These are phyloP conservation scores for Aspergillus sp. DNA, from an alignment of 2,329 filamentous ascomycete genomes.

Conservation along the genomic window DNA sequence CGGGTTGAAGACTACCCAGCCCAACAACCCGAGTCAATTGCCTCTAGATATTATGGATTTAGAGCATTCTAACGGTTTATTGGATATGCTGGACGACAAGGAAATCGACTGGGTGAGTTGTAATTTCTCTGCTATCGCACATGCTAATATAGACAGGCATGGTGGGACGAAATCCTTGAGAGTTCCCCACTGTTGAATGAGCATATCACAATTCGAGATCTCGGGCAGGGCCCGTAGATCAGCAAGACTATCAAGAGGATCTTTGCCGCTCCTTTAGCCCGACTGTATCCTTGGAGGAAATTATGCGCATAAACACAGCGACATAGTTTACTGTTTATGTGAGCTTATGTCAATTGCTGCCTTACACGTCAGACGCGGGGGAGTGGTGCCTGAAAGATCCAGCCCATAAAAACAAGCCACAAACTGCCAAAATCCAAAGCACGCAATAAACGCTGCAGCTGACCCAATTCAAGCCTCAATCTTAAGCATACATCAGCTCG, in stretches of 20 bases:
- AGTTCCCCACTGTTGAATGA: background rate
- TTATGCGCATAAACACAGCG: too few species aligned
- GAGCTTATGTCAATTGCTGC: background rate
- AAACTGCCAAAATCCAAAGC: background rate
- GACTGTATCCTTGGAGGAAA: too few species aligned
- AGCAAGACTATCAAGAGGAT: too few species aligned
- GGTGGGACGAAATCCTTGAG: background rate
- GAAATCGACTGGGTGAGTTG: slow-evolving; percentile 11
- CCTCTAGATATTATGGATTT: background rate
- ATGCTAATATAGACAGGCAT: background rate
- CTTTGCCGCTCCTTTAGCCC: too few species aligned
- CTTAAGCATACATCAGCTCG: too few species aligned
- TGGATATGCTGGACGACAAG: background rate
- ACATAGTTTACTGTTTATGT: too few species aligned
- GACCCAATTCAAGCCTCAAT: background rate
- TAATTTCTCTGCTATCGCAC: background rate
- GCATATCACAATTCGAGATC: background rate
- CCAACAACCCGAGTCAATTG: background rate
- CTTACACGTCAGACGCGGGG: background rate
- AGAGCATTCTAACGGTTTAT: background rate
- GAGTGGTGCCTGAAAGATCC: background rate
- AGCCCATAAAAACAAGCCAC: background rate
- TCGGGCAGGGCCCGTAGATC: too few species aligned
- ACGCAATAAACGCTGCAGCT: background rate
- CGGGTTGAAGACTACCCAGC: background rate